Evolutionary conservation across 2,329 filamentous ascomycete species (phyloP), one percentile per base, ranked within the genome.

Genomic region (Boeremia exigua): DNA sequence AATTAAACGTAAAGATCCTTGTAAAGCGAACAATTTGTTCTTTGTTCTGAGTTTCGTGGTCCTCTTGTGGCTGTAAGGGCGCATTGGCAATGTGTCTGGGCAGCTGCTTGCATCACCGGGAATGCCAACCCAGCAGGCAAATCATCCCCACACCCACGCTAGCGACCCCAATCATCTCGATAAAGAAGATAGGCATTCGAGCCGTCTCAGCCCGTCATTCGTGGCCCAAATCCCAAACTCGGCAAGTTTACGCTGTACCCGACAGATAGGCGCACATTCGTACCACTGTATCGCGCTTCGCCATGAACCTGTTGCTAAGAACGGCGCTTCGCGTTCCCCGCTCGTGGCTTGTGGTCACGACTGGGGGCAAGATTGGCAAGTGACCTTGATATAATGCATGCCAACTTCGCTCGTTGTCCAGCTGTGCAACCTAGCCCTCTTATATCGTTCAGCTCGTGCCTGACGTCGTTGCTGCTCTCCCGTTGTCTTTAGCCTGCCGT

Each of bases 61-160:
- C 4, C 14, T 28, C 5, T 34, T 44, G 37, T 33, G 32, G 42
- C 30, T 46, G 25, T 15, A 44, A 42, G 15, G 15, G 25, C 27
- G 47, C 48, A 34, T 27, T 28, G 28, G 19, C 19, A 19, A 6
- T 8, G 11, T 37, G 25, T 27, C 36, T 47, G 25, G 23, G 36
- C 47, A 30, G 10, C 17, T 51, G 37, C 37, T 28, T 51, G 53
- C 42, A 51, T 47, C 14, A 17, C 50, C 30, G 36, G 44, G 45
- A 37, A 36, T 46, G 30, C 23, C 29, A 46, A 25, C 43, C 43
- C 36, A 25, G 29, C 29, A 19, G 30, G 47, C 48, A 23, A 42
- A 40, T 46, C 47, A 48, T 56, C 53, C 53, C 47, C 53, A 56
- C 53, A 56, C 25, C 43, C 29, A 33, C 53, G 47, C 53, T 56